Evolutionary conservation across 2,329 filamentous ascomycete genomes (phyloP), one percentile per base, ranked within the genome.

Genomic region (Monilinia vaccinii-corymbosi): DNA sequence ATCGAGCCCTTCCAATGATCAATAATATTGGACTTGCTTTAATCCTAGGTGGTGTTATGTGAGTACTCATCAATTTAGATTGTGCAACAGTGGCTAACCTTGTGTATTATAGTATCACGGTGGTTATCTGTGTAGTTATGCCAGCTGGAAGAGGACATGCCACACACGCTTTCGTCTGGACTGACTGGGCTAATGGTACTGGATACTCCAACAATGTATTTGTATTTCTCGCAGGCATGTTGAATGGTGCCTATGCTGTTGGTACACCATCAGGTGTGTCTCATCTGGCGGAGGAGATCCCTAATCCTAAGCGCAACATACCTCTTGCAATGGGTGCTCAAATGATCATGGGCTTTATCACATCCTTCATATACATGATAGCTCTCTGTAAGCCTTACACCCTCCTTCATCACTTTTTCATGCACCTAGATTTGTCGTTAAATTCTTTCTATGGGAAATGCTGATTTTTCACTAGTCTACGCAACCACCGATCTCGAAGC

Each of bases 221-320:
- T 51, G 81, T 81, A 14, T 85, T 85, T 63, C 74, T 82, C 9
- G 74, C 78, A 1, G 82, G 82, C 21, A 82, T 84, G 77, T 74
- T 85, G 18, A 89, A 89, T 66, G 86, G 85, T 13, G 86, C 86
- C 3, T 89, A 83, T 69, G 81, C 82, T 48, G 81, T 89, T 13
- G 87, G 85, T 8, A 81, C 82, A 1, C 81, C 84, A 89, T 68
- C 81, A n/a, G n/a, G 83, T 51, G 81, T 83, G 1, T 81, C 81
- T 1, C 86, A 88, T 68, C 70, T 87, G 45, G 81, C 83, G 0
- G 85, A 88, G 70, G 85, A 88, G 70, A 85, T 87, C 45, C 83
- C 77, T 0, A 67, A 74, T 46, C 78, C 79, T 0, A 72, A 73
- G 52, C 71, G 73, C 28, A 83, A 83, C 62, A 75, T 84, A 1